Evolutionary conservation across 2,329 filamentous ascomycete genomes (phyloP).

Genomic region (Ophiostoma fasciatum): DNA sequence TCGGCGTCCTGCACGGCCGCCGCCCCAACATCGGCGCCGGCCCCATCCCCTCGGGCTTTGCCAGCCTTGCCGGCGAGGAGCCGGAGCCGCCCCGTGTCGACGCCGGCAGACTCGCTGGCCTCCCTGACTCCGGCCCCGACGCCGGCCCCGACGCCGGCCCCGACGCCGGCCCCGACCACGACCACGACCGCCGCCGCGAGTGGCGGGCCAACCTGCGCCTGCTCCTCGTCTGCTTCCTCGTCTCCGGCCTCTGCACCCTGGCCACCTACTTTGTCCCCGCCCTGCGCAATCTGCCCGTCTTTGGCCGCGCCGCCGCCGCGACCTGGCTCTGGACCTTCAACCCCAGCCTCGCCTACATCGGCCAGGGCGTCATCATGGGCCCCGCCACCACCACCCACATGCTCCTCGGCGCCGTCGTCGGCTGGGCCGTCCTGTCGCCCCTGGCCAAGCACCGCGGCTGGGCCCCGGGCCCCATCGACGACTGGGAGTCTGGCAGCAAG

Average conservation of each 20-base stretch:
- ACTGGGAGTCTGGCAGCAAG: slow-evolving; percentile 89
- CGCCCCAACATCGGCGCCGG: slow-evolving; percentile 2
- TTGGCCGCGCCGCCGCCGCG: slow-evolving; percentile 57
- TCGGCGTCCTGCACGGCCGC: slow-evolving; percentile 67
- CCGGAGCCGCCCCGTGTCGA: neutral
- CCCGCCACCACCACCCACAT: slow-evolving; percentile 90
- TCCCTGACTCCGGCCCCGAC: slow-evolving; percentile 5
- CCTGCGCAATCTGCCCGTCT: slow-evolving; percentile 72
- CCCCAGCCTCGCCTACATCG: slow-evolving; percentile 91
- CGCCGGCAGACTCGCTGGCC: neutral
- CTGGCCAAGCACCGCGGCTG: slow-evolving; percentile 74
- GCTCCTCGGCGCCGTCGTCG: slow-evolving; percentile 75
- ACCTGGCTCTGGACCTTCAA: slow-evolving; percentile 94
- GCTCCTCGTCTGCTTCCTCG: slow-evolving; percentile 39
- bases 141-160: slow-evolving; percentile 8
- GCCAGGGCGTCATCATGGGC: slow-evolving; percentile 98
- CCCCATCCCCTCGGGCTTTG: slow-evolving; percentile 14
- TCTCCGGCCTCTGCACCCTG: slow-evolving; percentile 57
- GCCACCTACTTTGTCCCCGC: slow-evolving; percentile 81
- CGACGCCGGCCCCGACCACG: slow-evolving; percentile 16
- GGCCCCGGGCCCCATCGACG: slow-evolving; percentile 73
- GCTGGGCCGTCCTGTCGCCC: slow-evolving; percentile 84
- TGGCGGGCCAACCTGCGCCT: slow-evolving; percentile 35
- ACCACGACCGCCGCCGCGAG: slow-evolving; percentile 21
- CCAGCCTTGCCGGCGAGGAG: slow-evolving; percentile 14